Conservation (phyloP, 1,284 basidiomycete species). For the Ceratobasidium sp. region DNA sequence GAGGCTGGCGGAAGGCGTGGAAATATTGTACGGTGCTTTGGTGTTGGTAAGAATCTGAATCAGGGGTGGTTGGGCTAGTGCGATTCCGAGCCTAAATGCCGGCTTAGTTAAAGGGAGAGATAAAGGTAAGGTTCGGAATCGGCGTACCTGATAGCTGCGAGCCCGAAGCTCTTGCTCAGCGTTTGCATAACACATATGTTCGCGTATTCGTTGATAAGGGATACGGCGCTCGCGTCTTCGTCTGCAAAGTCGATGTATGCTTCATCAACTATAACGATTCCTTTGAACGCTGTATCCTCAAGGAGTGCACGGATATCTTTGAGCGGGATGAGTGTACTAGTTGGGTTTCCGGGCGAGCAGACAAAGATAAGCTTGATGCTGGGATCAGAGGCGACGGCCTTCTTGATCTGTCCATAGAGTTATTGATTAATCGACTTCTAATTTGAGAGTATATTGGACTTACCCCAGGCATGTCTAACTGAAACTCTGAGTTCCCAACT, state of each 20-base stretch:
- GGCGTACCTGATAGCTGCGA: conserved; percentile 90
- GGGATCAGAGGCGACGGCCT: conserved; percentile 71
- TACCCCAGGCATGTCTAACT: conserved; percentile 79
- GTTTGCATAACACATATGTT: conserved; percentile 97
- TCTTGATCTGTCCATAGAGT: conserved; percentile 68
- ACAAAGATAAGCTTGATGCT: conserved; percentile 92
- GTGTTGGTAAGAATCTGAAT: conserved; percentile 95
- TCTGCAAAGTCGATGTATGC: conserved; percentile 96
- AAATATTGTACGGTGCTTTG: conserved; percentile 98
- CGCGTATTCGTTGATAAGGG: conserved; percentile 80
- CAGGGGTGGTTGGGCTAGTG: conserved; percentile 87
- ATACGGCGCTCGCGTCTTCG: conserved; percentile 68
- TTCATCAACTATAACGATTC: conserved; percentile 94
- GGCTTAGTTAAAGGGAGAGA: background rate
- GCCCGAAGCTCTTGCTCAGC: conserved; percentile 94
- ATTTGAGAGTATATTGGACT: conserved; percentile 49
- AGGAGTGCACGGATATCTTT: conserved; percentile 75
- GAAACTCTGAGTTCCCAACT: conserved; percentile 80
- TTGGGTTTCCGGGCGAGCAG: conserved; percentile 98
- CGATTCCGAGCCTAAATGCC: conserved; percentile 81
- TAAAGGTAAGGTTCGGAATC: background rate
- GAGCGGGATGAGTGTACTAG: conserved; percentile 87
- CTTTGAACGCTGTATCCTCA: conserved; percentile 85
- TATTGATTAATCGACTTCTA: background rate
- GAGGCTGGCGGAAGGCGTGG: conserved; percentile 86